Percentiles rank a stretch among this genome's conserved stretches.
Conservation (phyloP, 768 basidiomycete species). For the Pleurotus cornucopiae region DNA sequence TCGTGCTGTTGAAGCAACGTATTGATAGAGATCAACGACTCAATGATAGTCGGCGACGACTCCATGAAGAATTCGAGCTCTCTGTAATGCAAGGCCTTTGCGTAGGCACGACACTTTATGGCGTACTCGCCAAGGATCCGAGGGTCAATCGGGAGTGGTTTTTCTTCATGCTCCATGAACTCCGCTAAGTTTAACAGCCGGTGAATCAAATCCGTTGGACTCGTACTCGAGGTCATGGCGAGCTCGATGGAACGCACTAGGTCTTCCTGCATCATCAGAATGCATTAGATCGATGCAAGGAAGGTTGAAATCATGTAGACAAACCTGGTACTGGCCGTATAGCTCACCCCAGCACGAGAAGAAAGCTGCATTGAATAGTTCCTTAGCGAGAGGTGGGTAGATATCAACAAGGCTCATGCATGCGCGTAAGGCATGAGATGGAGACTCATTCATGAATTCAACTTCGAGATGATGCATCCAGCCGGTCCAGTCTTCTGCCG, state of each 20-base stretch:
- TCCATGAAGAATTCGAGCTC: conserved; percentile 96
- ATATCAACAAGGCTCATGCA: conserved; percentile 93
- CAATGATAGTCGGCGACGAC: conserved; percentile 85
- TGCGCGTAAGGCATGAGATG: conserved; percentile 95
- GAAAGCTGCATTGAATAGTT: conserved; percentile 97
- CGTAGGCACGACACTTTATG: conserved; percentile 89
- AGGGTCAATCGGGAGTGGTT: conserved; percentile 89
- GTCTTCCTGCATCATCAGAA: conserved; percentile 63
- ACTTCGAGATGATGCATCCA: conserved; percentile 94
- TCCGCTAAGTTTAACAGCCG: conserved; percentile 91
- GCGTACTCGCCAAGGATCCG: conserved; percentile 92
- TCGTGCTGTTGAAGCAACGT: conserved; percentile 95
- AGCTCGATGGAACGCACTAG: conserved; percentile 85
- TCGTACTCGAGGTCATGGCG: conserved; percentile 73
- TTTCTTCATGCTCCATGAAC: conserved; percentile 99
- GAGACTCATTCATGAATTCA: conserved; percentile 97
- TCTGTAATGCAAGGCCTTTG: conserved; percentile 98
- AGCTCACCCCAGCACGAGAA: conserved; percentile 96
- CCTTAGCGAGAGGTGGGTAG: conserved; percentile 86
- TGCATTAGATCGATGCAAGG: too few species aligned
- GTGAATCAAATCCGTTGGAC: conserved; percentile 88
- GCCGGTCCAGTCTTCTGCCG: conserved; percentile 87
- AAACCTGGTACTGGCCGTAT: conserved; percentile 93
- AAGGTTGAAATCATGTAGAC: conserved; percentile 10
- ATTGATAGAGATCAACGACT: conserved; percentile 93